These are phyloP conservation scores for Talaromyces sp. DNA, from an alignment of 2,329 filamentous ascomycete species.

Conservation along the genomic window DNA sequence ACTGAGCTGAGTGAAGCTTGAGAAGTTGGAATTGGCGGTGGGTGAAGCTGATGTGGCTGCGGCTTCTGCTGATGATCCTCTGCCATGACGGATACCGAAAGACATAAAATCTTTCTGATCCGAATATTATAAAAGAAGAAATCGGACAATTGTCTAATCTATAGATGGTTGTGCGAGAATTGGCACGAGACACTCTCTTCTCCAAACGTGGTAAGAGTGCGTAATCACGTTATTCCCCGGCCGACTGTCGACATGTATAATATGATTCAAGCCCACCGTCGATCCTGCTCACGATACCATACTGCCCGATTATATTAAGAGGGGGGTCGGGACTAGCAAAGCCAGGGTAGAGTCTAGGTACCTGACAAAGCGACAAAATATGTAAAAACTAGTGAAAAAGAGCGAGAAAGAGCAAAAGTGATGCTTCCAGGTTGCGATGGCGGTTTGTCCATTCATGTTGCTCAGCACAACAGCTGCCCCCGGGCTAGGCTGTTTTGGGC, in stretches of 20 bases:
- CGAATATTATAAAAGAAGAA: not conserved
- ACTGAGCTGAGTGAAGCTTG: slow-evolving; percentile 16
- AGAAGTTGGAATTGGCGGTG: slow-evolving; percentile 3
- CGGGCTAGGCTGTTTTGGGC: slow-evolving; percentile 23
- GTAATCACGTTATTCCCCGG: slow-evolving; percentile 13
- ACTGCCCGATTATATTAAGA: not conserved
- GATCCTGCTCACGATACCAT: slow-evolving; percentile 2
- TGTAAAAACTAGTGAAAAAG: slow-evolving; percentile 6
- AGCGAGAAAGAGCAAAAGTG: slow-evolving; percentile 18
- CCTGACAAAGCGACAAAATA: not conserved
- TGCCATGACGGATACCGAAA: slow-evolving; percentile 8
- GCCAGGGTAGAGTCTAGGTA: not conserved
- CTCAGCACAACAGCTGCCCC: not conserved
- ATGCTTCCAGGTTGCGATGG: slow-evolving; percentile 13
- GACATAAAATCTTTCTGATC: not conserved
- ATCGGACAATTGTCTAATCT: not conserved
- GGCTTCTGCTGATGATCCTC: slow-evolving; percentile 12
- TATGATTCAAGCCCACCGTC: not conserved
- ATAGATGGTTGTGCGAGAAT: not conserved
- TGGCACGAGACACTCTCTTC: slow-evolving; percentile 8
- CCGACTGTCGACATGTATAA: slow-evolving; percentile 12
- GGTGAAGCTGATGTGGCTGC: slow-evolving; percentile 5
- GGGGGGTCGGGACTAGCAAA: not conserved
- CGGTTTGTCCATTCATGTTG: slow-evolving; percentile 1
- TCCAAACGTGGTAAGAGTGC: not conserved